Conservation (phyloP, 371 early-diverging fungal genomes). For the Dinochytrium kinnereticum region DNA sequence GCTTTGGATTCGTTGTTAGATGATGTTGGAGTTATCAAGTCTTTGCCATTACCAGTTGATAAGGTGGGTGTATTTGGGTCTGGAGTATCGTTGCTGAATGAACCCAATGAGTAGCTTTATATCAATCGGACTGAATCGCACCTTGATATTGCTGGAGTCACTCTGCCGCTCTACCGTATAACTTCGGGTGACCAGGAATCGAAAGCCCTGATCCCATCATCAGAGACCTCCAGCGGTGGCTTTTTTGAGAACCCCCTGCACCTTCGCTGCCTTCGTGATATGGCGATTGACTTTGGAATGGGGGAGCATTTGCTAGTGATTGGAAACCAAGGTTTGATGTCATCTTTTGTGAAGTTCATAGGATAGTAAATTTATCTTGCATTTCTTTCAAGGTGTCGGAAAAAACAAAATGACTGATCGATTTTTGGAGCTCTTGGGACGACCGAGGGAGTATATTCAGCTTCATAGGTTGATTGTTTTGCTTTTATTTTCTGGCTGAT, state of each 20-base stretch:
- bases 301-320: conserved; percentile 74
- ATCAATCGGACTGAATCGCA: background rate
- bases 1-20: conserved; percentile 70
- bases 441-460: conserved; percentile 85
- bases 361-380: background rate
- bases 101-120: conserved; percentile 5
- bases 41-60: background rate
- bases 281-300: conserved; percentile 71
- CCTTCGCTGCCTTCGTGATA: conserved; percentile 67
- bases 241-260: conserved; percentile 79
- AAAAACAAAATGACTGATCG: conserved; percentile 83
- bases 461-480: conserved; percentile 74
- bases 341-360: background rate
- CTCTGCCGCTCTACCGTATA: conserved; percentile 9
- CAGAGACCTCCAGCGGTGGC: conserved; percentile 58
- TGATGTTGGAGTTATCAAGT: conserved; percentile 62
- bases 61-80: too few species aligned
- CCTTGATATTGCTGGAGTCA: conserved; percentile 34
- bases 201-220: conserved; percentile 53
- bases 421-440: conserved; percentile 71
- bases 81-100: background rate
- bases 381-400: conserved; percentile 61
- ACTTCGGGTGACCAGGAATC: conserved; percentile 16
- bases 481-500: background rate
- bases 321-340: conserved; percentile 67